Base-by-base conservation (phyloP, 352 stramenopile genomes). In the Pythium coloratum region DNA sequence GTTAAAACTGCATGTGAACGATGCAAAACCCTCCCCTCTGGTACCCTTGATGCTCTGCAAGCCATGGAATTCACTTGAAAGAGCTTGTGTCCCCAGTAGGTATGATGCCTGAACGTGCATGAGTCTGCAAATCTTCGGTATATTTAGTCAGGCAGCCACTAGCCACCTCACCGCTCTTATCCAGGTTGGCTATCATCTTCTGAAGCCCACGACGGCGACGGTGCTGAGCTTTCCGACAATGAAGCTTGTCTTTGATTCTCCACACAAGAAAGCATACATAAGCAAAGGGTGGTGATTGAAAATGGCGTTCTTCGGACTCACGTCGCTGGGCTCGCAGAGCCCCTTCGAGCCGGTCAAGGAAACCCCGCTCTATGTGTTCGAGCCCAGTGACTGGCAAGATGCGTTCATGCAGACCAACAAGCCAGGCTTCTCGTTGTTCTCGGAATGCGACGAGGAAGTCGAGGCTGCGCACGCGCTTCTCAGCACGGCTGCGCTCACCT, bases 301-400 rank as follows among this genome's bases (percentile, higher is more conserved):
- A 10, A 90, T 90, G 80, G 71, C 78, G 34, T 91, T 90, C 77
- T 90, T 91, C 57, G 81, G 82, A 1, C 71, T 91, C 49, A 91
- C 81, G 2, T 58, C 66, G 5, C 71, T 89, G 28, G 82, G 82
- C 32, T 84, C 82, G 9, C 81, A 89, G 60, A 81, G 71, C 49
- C 69, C 79, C 26, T 89, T 91, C 63, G 82, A 89, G 49, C 20
- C 70, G 8, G 70, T 71, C 50, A 82, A 84, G 51, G 77, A 82
- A 36, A 91, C 81, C 10, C 79, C 80, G 44, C 64, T 90, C 59
- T 75, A 84, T 55, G 76, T 77, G 2, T 89, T 91, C 47, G 77
- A 87, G 58, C 49, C 57, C 7, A 54, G 28, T 20, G 82, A 91
- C 53, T 88, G 88, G 68, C 76, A 89, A 58, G 42, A 75, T 38